A percentile compares a stretch with the other conserved stretches of the same genome.
Conservation (phyloP, 805 yeast genomes). For the Clavispora phyllophila region DNA sequence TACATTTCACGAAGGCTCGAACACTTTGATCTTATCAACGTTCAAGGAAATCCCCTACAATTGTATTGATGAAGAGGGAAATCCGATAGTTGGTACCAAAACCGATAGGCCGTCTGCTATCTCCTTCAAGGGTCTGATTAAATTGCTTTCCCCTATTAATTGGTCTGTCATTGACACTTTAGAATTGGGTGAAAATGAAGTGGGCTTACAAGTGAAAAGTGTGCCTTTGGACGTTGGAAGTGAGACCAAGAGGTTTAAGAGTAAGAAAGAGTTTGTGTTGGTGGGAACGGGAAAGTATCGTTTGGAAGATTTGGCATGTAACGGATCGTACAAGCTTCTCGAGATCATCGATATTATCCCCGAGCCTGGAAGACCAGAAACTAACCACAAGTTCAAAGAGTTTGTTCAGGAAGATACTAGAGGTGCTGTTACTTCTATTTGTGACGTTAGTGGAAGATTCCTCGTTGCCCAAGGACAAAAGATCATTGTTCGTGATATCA, state of each 20-base stretch:
- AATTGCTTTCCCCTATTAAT: slow-evolving; percentile 64
- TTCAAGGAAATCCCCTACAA: slow-evolving; percentile 53
- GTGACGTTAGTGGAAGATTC: slow-evolving; percentile 79
- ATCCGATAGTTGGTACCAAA: slow-evolving; percentile 52
- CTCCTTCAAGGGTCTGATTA: slow-evolving; percentile 55
- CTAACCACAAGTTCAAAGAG: slow-evolving; percentile 71
- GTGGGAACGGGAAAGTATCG: slow-evolving; percentile 75
- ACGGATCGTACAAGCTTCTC: slow-evolving; percentile 69
- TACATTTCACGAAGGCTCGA: slow-evolving; percentile 62
- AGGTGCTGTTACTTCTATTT: slow-evolving; percentile 77
- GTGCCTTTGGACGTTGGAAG: slow-evolving; percentile 46
- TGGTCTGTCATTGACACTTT: slow-evolving; percentile 75
- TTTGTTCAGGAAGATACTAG: slow-evolving; percentile 67
- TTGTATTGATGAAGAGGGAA: slow-evolving; percentile 72
- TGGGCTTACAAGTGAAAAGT: slow-evolving; percentile 52
- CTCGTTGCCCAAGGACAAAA: slow-evolving; percentile 85
- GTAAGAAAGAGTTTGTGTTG: slow-evolving; percentile 62
- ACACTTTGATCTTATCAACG: slow-evolving; percentile 60
- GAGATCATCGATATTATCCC: slow-evolving; percentile 84
- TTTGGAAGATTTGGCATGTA: slow-evolving; percentile 74
- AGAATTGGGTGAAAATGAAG: slow-evolving; percentile 63
- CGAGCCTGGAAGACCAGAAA: slow-evolving; percentile 82
- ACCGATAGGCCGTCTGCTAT: slow-evolving; percentile 50
- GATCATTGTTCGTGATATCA: slow-evolving; percentile 71
- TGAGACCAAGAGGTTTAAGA: slow-evolving; percentile 37